Evolutionary conservation across 805 yeast genomes (phyloP).

Genomic region (Kodamaea sagamina): DNA sequence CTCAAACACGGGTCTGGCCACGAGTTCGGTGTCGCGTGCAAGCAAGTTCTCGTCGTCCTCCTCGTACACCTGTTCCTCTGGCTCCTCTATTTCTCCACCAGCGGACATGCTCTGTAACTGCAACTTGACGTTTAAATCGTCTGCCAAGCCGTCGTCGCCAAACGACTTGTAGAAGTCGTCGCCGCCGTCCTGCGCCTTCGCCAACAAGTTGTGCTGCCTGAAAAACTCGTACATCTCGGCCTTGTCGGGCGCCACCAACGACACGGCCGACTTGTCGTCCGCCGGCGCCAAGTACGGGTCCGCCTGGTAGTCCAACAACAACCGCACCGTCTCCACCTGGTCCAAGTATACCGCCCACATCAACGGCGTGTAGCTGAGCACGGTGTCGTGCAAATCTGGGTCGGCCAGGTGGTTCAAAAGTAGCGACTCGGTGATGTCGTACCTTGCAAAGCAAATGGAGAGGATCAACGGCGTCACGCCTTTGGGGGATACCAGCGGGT

Average conservation of each 20-base stretch:
- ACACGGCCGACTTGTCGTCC: conserved; percentile 52
- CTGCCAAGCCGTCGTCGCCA: conserved; percentile 21
- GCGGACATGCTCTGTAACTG: conserved; percentile 35
- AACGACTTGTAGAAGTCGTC: conserved; percentile 12
- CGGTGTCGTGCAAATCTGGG: conserved; percentile 51
- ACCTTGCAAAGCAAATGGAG: conserved; percentile 56
- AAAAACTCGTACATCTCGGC: conserved; percentile 56
- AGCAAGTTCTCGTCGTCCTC: conserved; percentile 31
- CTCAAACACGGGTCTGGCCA: conserved; percentile 47
- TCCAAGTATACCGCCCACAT: conserved; percentile 85
- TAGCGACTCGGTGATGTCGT: conserved; percentile 48
- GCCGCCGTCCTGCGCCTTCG: conserved; percentile 8
- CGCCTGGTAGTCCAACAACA: conserved; percentile 64
- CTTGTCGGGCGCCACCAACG: conserved; percentile 56
- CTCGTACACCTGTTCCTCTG: conserved; percentile 22
- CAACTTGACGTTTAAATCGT: conserved; percentile 36
- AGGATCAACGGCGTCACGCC: conserved; percentile 45
- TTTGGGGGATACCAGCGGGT: conserved; percentile 20
- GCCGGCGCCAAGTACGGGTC: conserved; percentile 49
- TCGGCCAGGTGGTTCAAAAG: conserved; percentile 46
- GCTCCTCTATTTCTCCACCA: conserved; percentile 19
- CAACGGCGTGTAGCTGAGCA: conserved; percentile 60
- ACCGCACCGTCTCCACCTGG: conserved; percentile 53
- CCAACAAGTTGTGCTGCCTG: conserved; percentile 48
- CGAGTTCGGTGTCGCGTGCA: conserved; percentile 30